These are phyloP conservation scores for Lipomyces yamanashiensis DNA, from an alignment of 805 yeast species.

Conservation along the genomic window DNA sequence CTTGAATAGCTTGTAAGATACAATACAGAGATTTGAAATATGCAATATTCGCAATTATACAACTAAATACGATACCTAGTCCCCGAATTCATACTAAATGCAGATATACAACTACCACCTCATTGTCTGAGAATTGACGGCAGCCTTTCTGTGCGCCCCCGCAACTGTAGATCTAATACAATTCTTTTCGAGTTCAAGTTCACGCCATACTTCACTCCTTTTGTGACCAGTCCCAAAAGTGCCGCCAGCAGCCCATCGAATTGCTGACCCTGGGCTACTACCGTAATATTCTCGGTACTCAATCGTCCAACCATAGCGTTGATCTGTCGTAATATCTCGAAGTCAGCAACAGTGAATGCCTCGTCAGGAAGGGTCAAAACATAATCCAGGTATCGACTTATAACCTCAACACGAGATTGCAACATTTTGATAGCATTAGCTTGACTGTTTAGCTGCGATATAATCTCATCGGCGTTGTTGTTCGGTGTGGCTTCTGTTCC, in stretches of 20 bases:
- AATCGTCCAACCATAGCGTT: constrained; percentile 34
- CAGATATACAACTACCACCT: not conserved
- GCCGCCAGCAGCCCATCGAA: constrained; percentile 39
- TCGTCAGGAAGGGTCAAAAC: constrained; percentile 28
- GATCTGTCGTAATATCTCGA: constrained; percentile 37
- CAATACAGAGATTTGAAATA: too few relatives aligned
- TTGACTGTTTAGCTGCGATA: constrained; percentile 36
- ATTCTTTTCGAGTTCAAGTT: constrained; percentile 36
- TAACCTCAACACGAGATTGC: constrained; percentile 32
- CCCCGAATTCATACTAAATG: not conserved
- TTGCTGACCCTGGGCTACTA: constrained; percentile 35
- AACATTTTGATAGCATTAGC: constrained; percentile 40
- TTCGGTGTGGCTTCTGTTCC: not conserved
- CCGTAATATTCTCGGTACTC: constrained; percentile 19
- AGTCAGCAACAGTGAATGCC: constrained; percentile 30
- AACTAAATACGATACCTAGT: not conserved
- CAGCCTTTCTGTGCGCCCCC: not conserved
- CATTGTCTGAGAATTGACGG: constrained; percentile 3
- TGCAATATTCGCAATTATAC: not conserved
- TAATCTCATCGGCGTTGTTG: constrained; percentile 24
- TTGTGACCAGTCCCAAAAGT: constrained; percentile 39
- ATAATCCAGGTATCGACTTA: constrained; percentile 36
- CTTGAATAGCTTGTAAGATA: not conserved
- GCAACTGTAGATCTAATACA: constrained; percentile 2
- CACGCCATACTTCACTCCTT: constrained; percentile 35